Evolutionary conservation across 139 green algal species (phyloP), one percentile per base, ranked within the genome.

Genomic region (Micromonas pusilla): DNA sequence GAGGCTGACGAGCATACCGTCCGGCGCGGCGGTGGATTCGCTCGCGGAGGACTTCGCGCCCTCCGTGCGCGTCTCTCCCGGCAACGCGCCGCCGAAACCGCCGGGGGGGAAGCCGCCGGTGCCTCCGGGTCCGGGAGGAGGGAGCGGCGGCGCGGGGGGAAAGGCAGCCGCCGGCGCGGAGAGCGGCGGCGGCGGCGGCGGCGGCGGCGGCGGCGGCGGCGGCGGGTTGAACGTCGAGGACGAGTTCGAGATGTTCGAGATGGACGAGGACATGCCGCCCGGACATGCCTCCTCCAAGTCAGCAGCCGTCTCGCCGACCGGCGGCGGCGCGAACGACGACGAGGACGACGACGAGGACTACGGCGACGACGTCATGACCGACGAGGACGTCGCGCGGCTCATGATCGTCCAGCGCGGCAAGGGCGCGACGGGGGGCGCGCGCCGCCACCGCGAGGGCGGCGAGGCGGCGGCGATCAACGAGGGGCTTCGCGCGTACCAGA

Each of bases 401-500:
- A 88, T 92, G 52, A 85, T 93, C 39, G 84, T 93, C 13, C 87
- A 83, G 74, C 82, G 79, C 36, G 54, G 38, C 32, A 57, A 75
- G 31, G 72, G 71, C 26, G 13, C 70, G 70, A 36, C 38, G 32
- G 65, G 21, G 19, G 66, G 23, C 30, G 6, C 77, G 20, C 20
- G 25, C 32, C 31, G 62, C 82, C 13, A 72, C 34, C 2, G 28
- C 19, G 16, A 79, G n/a, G 57, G 30, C 79, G 19, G 23, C 26
- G 89, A 90, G 52, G 70, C 86, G 79, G 80, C 82, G 0, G 70
- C 52, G 26, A 96, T 96, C 80, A 89, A 93, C 45, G 92, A 96
- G 67, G 92, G 92, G 0, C 88, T 96, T 67, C 86, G 88, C 38
- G 80, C 89, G 26, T 97, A 96, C 73, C 88, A 92, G 79, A 79